These are phyloP conservation scores for Tulasnella sp. DNA, from an alignment of 768 basidiomycete species.

Conservation along the genomic window DNA sequence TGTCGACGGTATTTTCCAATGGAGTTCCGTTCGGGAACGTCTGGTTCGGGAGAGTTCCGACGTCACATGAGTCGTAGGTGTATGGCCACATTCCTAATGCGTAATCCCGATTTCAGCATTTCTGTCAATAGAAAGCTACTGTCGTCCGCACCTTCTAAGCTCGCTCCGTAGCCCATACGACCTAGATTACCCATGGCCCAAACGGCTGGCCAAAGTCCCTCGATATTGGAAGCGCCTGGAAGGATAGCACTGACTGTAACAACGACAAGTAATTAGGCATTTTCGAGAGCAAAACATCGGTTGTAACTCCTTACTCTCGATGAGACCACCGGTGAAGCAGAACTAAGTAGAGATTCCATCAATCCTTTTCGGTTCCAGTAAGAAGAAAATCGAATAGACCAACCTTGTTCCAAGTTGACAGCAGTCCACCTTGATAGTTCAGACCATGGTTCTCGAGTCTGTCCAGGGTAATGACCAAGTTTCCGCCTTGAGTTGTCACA, in stretches of 20 bases:
- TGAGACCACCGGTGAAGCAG: conserved; percentile 85
- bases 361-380: conserved; percentile 35
- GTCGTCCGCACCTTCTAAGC: conserved; percentile 53
- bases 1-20: conserved; percentile 53
- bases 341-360: conserved; percentile 75
- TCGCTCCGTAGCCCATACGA: conserved; percentile 83
- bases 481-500: conserved; percentile 67
- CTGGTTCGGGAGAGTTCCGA: conserved; percentile 84
- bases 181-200: conserved; percentile 77
- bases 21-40: conserved; percentile 57
- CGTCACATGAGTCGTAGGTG: conserved; percentile 80
- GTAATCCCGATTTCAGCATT: background rate
- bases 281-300: background rate
- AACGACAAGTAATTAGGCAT: background rate
- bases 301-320: conserved; percentile 43
- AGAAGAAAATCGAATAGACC: background rate
- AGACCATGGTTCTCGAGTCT: conserved; percentile 64
- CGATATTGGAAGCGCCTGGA: conserved; percentile 56
- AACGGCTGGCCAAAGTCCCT: conserved; percentile 77
- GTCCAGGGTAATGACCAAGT: conserved; percentile 69
- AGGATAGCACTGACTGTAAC: conserved; percentile 56
- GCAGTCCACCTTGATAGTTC: conserved; percentile 55
- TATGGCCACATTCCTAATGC: conserved; percentile 49
- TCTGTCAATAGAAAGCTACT: conserved; percentile 27
- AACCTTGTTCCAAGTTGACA: background rate